A percentile compares a stretch with the other conserved stretches of the same genome.
Conservation (phyloP, 2,329 filamentous ascomycete genomes). For the Lomentospora prolificans region DNA sequence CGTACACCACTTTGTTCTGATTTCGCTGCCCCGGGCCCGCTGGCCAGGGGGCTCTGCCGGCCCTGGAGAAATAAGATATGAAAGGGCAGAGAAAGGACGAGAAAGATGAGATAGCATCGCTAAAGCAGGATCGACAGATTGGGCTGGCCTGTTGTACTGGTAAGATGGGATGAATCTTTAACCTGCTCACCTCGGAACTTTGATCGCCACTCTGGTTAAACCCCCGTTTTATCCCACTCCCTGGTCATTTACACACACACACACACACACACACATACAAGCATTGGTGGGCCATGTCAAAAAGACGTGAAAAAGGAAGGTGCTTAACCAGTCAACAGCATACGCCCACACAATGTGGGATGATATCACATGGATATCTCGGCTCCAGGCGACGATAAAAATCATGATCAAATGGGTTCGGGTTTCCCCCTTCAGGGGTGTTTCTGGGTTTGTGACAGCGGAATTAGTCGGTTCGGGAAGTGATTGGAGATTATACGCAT, state of each 20-base stretch:
- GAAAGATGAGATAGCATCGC: neutral
- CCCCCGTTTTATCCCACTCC: neutral
- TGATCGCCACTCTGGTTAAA: neutral
- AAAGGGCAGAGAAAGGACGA: neutral
- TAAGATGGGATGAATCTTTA: constrained; percentile 5
- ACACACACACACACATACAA: neutral
- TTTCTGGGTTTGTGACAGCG: neutral
- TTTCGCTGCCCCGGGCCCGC: neutral
- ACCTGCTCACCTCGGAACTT: constrained; percentile 1
- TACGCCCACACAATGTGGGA: neutral
- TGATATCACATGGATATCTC: neutral
- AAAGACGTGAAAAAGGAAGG: neutral
- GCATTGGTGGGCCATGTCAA: too few relatives aligned
- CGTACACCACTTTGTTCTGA: constrained; percentile 1
- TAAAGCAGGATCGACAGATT: neutral
- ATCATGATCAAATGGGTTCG: neutral
- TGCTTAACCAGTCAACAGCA: neutral
- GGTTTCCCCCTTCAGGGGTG: neutral
- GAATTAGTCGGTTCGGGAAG: neutral
- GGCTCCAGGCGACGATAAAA: neutral
- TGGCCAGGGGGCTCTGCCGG: too few relatives aligned
- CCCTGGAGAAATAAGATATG: neutral
- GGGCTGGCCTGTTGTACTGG: neutral
- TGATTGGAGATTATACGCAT: neutral
- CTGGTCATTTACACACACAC: neutral